phyloP scores from a whole-genome alignment of 768 basidiomycete genomes.

The Rhizopogon vesiculosus region DNA sequence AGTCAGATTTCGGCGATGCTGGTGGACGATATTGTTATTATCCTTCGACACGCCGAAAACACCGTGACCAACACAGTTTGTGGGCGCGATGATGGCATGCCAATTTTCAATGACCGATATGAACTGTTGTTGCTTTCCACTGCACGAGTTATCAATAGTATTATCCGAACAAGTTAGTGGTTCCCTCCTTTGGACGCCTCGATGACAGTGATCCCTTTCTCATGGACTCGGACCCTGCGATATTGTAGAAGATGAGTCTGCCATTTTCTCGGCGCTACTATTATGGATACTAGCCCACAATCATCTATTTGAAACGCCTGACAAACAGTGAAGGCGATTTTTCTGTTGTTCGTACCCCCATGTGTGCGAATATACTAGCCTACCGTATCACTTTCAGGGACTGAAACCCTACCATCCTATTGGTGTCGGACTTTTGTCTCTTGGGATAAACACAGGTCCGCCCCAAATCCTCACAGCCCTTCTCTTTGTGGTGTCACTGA shows the following conservation, averaged over 20 bases:
- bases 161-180: background rate
- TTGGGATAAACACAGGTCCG: background rate
- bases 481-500: slow-evolving; percentile 4
- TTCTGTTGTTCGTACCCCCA: background rate
- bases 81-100: background rate
- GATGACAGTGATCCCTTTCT: background rate
- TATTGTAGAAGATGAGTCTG: background rate
- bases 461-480: background rate
- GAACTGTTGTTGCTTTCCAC: background rate
- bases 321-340: background rate
- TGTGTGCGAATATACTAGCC: background rate
- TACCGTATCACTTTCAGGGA: background rate
- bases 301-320: background rate
- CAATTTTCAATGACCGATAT: background rate
- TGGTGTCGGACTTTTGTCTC: background rate
- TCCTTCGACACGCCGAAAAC: background rate
- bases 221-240: background rate
- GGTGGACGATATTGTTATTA: background rate
- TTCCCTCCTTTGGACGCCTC: background rate
- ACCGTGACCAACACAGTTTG: background rate
- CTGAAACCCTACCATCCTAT: background rate
- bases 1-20: background rate
- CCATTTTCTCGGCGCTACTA: background rate
- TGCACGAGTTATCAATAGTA: background rate
- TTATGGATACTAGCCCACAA: background rate